A percentile compares a stretch with the other conserved stretches of the same genome.
These are phyloP conservation scores for Phytophthora sojae DNA, from an alignment of 352 stramenopile genomes.

Conservation along the genomic window DNA sequence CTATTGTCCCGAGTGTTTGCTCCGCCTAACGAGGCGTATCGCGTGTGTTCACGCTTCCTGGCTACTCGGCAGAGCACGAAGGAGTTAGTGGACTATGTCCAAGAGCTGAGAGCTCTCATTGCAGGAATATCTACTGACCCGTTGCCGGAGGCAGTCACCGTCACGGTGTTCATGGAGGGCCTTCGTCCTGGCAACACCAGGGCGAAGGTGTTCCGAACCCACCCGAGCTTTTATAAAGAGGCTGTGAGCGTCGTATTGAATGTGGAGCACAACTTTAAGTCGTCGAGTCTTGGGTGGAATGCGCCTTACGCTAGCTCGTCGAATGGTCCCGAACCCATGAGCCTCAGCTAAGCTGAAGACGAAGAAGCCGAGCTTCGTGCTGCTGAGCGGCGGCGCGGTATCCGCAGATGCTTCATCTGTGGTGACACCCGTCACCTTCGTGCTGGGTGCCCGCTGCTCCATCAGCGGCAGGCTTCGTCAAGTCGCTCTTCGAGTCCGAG, in stretches of 20 bases:
- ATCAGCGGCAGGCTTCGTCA: background rate
- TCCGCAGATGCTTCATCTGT: background rate
- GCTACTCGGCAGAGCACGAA: constrained; percentile 2
- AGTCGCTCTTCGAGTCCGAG: background rate
- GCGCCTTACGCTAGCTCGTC: background rate
- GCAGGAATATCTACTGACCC: constrained; percentile 5
- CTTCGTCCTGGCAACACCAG: background rate
- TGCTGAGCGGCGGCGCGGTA: background rate
- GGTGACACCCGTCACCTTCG: constrained; percentile 2
- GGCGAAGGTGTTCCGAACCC: background rate
- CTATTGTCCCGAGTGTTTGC: constrained; percentile 7
- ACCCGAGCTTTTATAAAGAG: background rate
- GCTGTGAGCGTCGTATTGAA: background rate
- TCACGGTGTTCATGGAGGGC: constrained; percentile 23
- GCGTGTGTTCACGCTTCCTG: constrained; percentile 13
- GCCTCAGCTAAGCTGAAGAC: constrained; percentile 18
- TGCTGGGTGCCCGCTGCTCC: background rate
- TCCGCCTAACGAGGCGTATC: constrained; percentile 13
- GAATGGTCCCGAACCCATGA: constrained; percentile 1
- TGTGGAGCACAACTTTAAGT: too few species aligned
- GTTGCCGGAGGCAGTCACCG: background rate
- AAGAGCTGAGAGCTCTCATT: constrained; percentile 16
- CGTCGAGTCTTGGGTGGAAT: background rate
- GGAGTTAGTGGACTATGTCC: constrained; percentile 10
- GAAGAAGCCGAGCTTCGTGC: constrained; percentile 7